phyloP scores from a whole-genome alignment of 306 rosid species.

The Gillenia trifoliata region DNA sequence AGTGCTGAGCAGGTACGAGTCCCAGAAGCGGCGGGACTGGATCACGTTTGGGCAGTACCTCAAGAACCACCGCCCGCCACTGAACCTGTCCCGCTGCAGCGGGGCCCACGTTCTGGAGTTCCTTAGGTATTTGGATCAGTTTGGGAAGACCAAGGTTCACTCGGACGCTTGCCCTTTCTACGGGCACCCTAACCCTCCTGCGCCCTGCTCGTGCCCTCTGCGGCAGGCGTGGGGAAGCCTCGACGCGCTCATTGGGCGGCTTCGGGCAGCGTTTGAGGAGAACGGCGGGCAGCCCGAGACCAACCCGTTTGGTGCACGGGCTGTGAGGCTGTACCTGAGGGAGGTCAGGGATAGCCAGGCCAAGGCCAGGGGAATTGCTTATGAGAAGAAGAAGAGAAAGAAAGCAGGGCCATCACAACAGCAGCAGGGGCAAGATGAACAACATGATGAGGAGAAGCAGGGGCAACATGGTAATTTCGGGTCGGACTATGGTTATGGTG shows the following conservation, averaged over 20 bases:
- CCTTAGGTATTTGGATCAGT: constrained; percentile 73
- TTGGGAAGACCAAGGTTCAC: constrained; percentile 88
- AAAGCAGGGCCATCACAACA: constrained; percentile 10
- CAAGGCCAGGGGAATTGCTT: constrained; percentile 83
- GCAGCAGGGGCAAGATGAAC: neutral
- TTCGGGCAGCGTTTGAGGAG: constrained; percentile 91
- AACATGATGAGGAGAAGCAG: neutral
- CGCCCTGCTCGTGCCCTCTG: constrained; percentile 84
- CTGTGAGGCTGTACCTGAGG: constrained; percentile 66
- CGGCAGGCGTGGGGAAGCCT: constrained; percentile 89
- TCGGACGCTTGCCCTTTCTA: constrained; percentile 55
- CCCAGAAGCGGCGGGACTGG: constrained; percentile 88
- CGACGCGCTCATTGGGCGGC: constrained; percentile 83
- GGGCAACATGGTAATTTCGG: constrained; percentile 9
- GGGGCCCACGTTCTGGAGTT: constrained; percentile 77
- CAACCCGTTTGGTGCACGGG: constrained; percentile 72
- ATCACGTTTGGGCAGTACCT: constrained; percentile 88
- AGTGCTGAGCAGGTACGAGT: constrained; percentile 60
- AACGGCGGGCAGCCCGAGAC: constrained; percentile 86
- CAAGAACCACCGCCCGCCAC: constrained; percentile 79
- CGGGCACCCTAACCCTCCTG: constrained; percentile 71
- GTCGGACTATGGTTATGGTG: neutral
- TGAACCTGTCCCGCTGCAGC: constrained; percentile 62
- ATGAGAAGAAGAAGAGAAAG: constrained; percentile 74
- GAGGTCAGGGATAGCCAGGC: constrained; percentile 83